Evolutionary conservation across 352 stramenopile species (phyloP).

Genomic region (Pythium coloratum): DNA sequence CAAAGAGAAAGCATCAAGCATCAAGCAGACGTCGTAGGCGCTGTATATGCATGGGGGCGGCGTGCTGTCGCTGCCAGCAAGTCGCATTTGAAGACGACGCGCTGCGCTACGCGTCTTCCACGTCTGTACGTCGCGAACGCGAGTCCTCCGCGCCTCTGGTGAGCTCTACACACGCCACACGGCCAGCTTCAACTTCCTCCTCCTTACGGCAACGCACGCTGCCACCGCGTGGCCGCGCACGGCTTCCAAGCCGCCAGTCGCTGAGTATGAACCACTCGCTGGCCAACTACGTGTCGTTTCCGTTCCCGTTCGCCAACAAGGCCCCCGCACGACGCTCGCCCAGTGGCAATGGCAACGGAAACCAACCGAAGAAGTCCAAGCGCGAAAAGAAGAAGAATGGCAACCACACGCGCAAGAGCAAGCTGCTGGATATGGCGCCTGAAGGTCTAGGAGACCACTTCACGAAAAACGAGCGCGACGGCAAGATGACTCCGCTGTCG

Average conservation of each 20-base stretch:
- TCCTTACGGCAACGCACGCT: slow-evolving; percentile 4
- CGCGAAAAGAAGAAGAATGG: not conserved
- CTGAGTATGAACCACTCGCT: slow-evolving; percentile 53
- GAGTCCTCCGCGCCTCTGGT: not conserved
- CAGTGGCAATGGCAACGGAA: slow-evolving; percentile 11
- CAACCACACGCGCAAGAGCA: slow-evolving; percentile 3
- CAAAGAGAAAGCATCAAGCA: slow-evolving; percentile 3
- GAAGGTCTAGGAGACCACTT: slow-evolving; percentile 56
- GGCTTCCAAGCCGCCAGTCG: slow-evolving; percentile 25
- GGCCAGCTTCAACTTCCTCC: not conserved
- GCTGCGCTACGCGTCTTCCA: slow-evolving; percentile 38
- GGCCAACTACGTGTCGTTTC: slow-evolving; percentile 75
- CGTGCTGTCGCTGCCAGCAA: slow-evolving; percentile 72
- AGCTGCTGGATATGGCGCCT: slow-evolving; percentile 18
- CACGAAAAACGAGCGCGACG: slow-evolving; percentile 38
- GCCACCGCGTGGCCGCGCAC: slow-evolving; percentile 14
- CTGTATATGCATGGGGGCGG: slow-evolving; percentile 53
- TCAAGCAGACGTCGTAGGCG: not conserved
- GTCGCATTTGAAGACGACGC: slow-evolving; percentile 57
- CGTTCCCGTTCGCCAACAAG: slow-evolving; percentile 71
- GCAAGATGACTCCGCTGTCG: slow-evolving; percentile 46
- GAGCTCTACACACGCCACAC: not conserved
- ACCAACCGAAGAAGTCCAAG: slow-evolving; percentile 8
- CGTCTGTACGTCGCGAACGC: slow-evolving; percentile 15
- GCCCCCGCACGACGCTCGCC: slow-evolving; percentile 13